Percentiles rank a stretch among this genome's conserved stretches.
phyloP scores from a whole-genome alignment of 1,284 basidiomycete genomes.

The Wallemia ichthyophaga region DNA sequence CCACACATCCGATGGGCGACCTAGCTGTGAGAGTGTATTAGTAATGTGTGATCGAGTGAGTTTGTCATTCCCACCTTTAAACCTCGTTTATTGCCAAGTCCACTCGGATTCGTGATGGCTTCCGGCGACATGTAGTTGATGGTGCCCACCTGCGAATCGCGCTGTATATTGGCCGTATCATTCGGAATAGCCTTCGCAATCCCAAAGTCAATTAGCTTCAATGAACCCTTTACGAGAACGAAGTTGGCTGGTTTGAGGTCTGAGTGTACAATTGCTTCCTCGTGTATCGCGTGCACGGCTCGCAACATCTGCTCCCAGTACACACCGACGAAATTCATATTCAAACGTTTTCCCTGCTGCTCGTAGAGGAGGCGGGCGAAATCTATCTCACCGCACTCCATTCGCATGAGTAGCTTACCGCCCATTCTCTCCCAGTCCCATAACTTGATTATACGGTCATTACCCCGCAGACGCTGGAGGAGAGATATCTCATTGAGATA shows the following conservation, averaged over 20 bases:
- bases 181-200: slow-evolving; percentile 91
- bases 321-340: slow-evolving; percentile 70
- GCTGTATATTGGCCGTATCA: slow-evolving; percentile 83
- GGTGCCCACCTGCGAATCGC: slow-evolving; percentile 76
- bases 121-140: slow-evolving; percentile 92
- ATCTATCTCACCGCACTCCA: slow-evolving; percentile 82
- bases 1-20: slow-evolving; percentile 69
- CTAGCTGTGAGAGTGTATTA: not conserved
- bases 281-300: slow-evolving; percentile 78
- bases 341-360: slow-evolving; percentile 45
- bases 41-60: not conserved
- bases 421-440: slow-evolving; percentile 52
- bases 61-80: slow-evolving; percentile 13
- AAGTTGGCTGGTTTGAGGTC: slow-evolving; percentile 92
- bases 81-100: slow-evolving; percentile 6
- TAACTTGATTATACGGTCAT: slow-evolving; percentile 58
- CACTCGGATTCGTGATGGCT: slow-evolving; percentile 23
- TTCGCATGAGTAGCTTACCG: slow-evolving; percentile 34
- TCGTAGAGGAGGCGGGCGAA: slow-evolving; percentile 50
- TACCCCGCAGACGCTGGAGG: slow-evolving; percentile 55
- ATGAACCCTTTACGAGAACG: slow-evolving; percentile 63
- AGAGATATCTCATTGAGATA: slow-evolving; percentile 82
- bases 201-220: slow-evolving; percentile 87
- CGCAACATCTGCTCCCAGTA: slow-evolving; percentile 97
- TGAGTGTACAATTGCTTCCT: slow-evolving; percentile 85